Percentiles rank a stretch among this genome's conserved stretches.
Evolutionary conservation across 2,329 filamentous ascomycete genomes (phyloP).

Genomic region (Microsporum ferrugineum): DNA sequence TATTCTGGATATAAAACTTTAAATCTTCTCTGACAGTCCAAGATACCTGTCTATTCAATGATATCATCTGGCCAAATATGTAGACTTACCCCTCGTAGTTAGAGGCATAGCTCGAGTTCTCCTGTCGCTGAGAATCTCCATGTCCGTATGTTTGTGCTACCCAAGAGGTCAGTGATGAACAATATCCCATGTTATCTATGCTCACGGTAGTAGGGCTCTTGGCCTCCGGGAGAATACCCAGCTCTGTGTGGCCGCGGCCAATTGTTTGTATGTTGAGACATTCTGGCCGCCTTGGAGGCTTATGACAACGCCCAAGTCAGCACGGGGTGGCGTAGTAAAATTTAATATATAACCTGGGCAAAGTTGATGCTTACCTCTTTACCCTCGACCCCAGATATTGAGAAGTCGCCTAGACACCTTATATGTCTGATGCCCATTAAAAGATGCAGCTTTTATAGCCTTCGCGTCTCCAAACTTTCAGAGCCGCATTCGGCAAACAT

Average conservation of each 20-base stretch:
- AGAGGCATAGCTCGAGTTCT: neutral
- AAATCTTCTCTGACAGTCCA: neutral
- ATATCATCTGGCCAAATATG: neutral
- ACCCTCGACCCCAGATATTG: neutral
- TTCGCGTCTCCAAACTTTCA: neutral
- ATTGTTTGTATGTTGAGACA: neutral
- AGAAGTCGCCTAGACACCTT: neutral
- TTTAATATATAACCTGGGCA: neutral
- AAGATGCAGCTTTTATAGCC: neutral
- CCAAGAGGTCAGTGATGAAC: neutral
- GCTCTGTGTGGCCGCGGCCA: neutral
- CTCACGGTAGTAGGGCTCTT: neutral
- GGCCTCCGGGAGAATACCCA: neutral
- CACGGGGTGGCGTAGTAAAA: neutral
- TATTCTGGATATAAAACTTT: neutral
- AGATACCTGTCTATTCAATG: neutral
- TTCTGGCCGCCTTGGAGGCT: neutral
- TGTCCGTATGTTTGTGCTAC: neutral
- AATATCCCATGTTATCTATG: neutral
- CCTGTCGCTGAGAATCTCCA: neutral
- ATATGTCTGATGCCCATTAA: neutral
- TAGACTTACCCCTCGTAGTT: neutral
- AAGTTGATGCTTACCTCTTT: neutral
- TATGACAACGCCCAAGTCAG: neutral
- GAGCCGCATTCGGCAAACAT: neutral